Base-by-base conservation (phyloP, 345 rosid species). In the Alliaria petiolata region DNA sequence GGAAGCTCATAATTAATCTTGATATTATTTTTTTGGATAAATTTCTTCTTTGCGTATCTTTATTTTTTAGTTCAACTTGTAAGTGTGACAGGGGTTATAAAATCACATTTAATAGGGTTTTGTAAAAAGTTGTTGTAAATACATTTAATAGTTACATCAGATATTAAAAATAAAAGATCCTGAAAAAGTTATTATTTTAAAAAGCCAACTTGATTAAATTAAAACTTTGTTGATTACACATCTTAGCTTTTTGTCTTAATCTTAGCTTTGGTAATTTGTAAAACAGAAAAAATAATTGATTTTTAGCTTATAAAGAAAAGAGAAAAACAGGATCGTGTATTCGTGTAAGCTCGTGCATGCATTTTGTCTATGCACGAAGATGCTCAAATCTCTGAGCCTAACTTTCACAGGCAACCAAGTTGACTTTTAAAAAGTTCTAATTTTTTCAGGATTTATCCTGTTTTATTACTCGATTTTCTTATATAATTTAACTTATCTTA, bases 301-400 rank as follows among this genome's bases (percentile, higher is more conserved):
- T 10, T 20, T 25, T 15, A 6, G 16, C 13, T 34, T 2, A 26
- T 43, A 39, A 14, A 10, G 8, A 4, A 36, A 17, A 11, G n/a
- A n/a, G n/a, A 3, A 9, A 72, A 35, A 26, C 2, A 20, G 19
- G 45, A 66, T 74, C 72, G 72, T n/a, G n/a, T n/a, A n/a, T n/a
- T 74, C 72, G 72, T 74, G 62, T 20, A 54, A 66, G 53, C 22
- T 74, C 55, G 67, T 74, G 72, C 60, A 39, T 65, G 59, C 77
- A 39, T 65, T 26, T 65, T 46, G 52, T 65, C 16, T 36, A 71
- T 20, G 30, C 67, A 17, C 53, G 61, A 70, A 61, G 26, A 44
- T 72, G 28, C 52, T 38, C 7, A 65, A 15, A 57, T 47, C 52
- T 73, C 64, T 43, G 64, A 55, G 50, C 20, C 38, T 52, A 63